Evolutionary conservation across 257 asterid genomes (phyloP).

Genomic region (Fraxinus americana): DNA sequence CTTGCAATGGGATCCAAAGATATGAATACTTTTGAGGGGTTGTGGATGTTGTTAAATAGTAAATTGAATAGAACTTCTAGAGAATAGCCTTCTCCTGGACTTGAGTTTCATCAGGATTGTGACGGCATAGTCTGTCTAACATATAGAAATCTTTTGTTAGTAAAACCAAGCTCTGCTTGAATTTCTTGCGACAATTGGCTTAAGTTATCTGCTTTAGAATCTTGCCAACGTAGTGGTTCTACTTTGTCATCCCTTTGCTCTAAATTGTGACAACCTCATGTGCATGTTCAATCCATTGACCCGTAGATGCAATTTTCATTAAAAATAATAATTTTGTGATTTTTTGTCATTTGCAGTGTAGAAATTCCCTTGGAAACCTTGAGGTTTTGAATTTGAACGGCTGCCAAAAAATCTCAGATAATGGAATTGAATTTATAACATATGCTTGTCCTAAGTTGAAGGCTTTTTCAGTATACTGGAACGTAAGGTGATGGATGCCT

Average conservation of each 20-base stretch:
- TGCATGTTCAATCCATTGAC: conserved; percentile 15
- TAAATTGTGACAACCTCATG: conserved; percentile 8
- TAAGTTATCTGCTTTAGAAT: not conserved
- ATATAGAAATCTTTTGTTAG: not conserved
- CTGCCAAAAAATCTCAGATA: conserved; percentile 90
- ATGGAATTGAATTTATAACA: conserved; percentile 69
- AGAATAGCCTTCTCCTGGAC: not conserved
- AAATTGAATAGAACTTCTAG: not conserved
- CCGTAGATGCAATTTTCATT: not conserved
- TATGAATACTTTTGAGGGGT: not conserved
- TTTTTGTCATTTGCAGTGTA: conserved; percentile 52
- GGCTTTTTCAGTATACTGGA: conserved; percentile 89
- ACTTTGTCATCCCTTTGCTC: not conserved
- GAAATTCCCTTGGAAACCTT: conserved; percentile 46
- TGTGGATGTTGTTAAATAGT: not conserved
- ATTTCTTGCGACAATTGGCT: not conserved
- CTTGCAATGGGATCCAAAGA: not conserved
- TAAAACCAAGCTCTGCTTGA: not conserved
- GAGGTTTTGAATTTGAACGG: conserved; percentile 86
- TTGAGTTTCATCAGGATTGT: not conserved
- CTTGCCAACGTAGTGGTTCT: not conserved
- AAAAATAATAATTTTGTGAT: not conserved
- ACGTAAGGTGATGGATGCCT: conserved; percentile 60
- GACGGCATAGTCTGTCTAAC: not conserved
- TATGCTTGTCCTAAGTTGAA: conserved; percentile 53